Conservation (phyloP, 768 basidiomycete species). For the Lentinula sp. region DNA sequence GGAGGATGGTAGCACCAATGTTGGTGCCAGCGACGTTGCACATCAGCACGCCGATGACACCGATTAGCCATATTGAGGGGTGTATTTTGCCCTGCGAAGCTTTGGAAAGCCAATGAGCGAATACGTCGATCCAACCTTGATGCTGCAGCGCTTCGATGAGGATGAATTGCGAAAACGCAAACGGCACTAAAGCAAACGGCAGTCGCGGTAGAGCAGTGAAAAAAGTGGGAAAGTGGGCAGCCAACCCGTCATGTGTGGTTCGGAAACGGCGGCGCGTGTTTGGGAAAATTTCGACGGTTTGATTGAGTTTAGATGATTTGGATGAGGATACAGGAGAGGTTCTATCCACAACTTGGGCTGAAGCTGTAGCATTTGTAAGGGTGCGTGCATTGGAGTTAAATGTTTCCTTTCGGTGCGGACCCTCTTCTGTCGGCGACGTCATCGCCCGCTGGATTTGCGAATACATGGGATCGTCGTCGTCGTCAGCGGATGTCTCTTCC, state of each 20-base stretch:
- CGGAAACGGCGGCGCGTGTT: neutral
- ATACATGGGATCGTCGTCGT: slow-evolving; percentile 10
- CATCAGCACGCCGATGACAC: slow-evolving; percentile 53
- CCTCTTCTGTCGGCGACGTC: slow-evolving; percentile 1
- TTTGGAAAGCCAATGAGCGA: slow-evolving; percentile 52
- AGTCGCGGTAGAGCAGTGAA: slow-evolving; percentile 59
- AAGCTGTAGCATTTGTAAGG: neutral
- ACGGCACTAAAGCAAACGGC: slow-evolving; percentile 80
- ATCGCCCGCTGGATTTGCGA: slow-evolving; percentile 9
- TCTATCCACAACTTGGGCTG: neutral
- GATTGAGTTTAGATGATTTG: neutral
- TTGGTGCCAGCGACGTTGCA: slow-evolving; percentile 78
- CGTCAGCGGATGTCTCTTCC: slow-evolving; percentile 5
- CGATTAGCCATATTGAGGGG: slow-evolving; percentile 49
- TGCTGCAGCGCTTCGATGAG: slow-evolving; percentile 79
- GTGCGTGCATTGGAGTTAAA: slow-evolving; percentile 2
- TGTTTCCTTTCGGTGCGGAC: neutral
- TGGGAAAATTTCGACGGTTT: neutral
- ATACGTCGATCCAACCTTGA: slow-evolving; percentile 86
- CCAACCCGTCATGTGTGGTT: slow-evolving; percentile 12
- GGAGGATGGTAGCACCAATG: slow-evolving; percentile 82
- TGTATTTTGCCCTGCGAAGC: slow-evolving; percentile 26
- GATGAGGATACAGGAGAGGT: neutral
- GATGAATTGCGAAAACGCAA: slow-evolving; percentile 93
- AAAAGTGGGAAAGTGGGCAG: slow-evolving; percentile 63